Evolutionary conservation across 352 stramenopile genomes (phyloP).

Genomic region (Phytophthora kernoviae): DNA sequence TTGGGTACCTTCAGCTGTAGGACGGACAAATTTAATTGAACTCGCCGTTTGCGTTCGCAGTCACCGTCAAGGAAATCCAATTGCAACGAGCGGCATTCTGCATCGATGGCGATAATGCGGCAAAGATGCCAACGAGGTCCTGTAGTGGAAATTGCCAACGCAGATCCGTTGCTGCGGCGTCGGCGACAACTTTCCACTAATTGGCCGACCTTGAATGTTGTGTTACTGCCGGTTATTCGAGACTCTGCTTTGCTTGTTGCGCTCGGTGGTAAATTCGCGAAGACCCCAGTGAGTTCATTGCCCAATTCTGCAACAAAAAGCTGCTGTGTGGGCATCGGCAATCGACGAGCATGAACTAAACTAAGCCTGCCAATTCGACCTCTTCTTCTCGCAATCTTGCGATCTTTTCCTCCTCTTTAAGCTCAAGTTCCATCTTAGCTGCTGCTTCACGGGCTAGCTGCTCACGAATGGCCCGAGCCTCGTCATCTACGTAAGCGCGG

Average conservation of each 20-base stretch:
- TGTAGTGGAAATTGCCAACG: not conserved
- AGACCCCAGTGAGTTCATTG: conserved; percentile 47
- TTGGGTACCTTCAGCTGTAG: conserved; percentile 34
- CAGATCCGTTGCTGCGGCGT: conserved; percentile 35
- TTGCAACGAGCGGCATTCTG: conserved; percentile 26
- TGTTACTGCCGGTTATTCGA: not conserved
- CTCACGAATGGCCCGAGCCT: conserved; percentile 53
- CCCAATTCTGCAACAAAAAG: conserved; percentile 46
- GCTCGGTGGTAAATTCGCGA: conserved; percentile 15
- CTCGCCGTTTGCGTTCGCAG: conserved; percentile 48
- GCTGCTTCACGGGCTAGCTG: conserved; percentile 46
- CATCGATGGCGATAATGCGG: conserved; percentile 32
- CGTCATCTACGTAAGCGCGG: conserved; percentile 57
- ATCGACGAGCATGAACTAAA: conserved; percentile 38
- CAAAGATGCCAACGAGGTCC: conserved; percentile 43
- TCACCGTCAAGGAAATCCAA: conserved; percentile 56
- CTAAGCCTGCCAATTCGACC: conserved; percentile 45
- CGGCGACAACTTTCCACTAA: conserved; percentile 57
- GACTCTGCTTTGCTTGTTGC: not conserved
- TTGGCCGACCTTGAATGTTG: conserved; percentile 38
- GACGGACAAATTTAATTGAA: conserved; percentile 44
- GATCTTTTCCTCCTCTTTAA: conserved; percentile 44
- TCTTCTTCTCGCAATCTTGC: conserved; percentile 36
- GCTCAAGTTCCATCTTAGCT: conserved; percentile 47
- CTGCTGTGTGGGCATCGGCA: conserved; percentile 48